These are phyloP conservation scores for Macrolepiota dolichaula DNA, from an alignment of 768 basidiomycete genomes.

Conservation along the genomic window DNA sequence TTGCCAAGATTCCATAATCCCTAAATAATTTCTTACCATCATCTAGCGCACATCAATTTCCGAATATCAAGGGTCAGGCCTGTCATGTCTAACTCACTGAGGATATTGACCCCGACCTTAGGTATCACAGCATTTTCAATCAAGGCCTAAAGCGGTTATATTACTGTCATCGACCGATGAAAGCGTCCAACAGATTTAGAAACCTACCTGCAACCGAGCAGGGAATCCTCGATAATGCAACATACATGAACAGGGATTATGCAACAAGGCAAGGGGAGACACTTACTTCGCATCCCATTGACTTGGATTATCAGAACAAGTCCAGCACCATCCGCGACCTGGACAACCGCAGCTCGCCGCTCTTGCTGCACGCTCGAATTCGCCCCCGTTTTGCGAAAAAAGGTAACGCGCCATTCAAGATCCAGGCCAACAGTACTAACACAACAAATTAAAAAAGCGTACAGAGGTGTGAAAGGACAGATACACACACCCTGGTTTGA, in stretches of 20 bases:
- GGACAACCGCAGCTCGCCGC: slow-evolving; percentile 26
- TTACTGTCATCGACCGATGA: background rate
- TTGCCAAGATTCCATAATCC: slow-evolving; percentile 34
- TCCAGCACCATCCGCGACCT: slow-evolving; percentile 26
- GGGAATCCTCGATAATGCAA: slow-evolving; percentile 25
- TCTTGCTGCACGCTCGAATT: slow-evolving; percentile 10
- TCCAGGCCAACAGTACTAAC: slow-evolving; percentile 29
- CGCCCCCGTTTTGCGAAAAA: slow-evolving; percentile 1
- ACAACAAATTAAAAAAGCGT: background rate
- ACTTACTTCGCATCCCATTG: slow-evolving; percentile 26
- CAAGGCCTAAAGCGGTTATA: slow-evolving; percentile 19
- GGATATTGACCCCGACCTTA: slow-evolving; percentile 31
- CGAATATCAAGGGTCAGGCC: no score
- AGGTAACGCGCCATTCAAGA: slow-evolving; percentile 30
- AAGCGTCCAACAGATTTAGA: background rate
- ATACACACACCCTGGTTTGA: slow-evolving; percentile 21
- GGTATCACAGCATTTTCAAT: slow-evolving; percentile 26
- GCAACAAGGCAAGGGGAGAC: background rate
- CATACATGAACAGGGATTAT: background rate
- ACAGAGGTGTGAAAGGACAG: background rate
- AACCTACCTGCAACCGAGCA: slow-evolving; percentile 20
- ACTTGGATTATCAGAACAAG: slow-evolving; percentile 31
- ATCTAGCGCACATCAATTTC: slow-evolving; percentile 16
- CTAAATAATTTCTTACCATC: slow-evolving; percentile 35
- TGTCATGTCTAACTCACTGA: slow-evolving; percentile 23